Conservation (phyloP, 495 filamentous ascomycete species). For the Penicillium turbatum region DNA sequence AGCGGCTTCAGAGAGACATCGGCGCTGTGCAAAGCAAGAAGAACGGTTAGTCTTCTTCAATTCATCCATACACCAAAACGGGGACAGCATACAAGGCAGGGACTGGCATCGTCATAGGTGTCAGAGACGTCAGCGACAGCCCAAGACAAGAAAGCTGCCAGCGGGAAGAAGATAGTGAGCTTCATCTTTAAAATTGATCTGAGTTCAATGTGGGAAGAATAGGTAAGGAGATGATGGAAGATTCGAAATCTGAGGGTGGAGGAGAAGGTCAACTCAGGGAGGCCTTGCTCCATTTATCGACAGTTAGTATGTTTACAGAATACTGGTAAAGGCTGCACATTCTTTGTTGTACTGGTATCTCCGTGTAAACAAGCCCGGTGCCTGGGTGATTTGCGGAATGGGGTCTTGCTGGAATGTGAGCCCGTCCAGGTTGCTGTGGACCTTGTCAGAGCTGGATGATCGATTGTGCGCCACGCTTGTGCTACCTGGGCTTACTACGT, state of each 20-base stretch:
- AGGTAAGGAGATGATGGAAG: background rate
- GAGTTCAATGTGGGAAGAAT: background rate
- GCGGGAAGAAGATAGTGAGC: conserved; percentile 25
- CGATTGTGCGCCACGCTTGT: background rate
- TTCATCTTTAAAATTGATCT: conserved; percentile 20
- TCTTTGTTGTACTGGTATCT: background rate
- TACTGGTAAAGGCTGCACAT: background rate
- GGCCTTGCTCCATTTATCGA: conserved; percentile 3
- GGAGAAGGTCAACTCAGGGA: background rate
- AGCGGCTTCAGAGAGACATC: conserved; percentile 18
- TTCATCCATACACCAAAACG: background rate
- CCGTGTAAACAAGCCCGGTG: background rate
- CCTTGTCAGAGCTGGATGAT: background rate
- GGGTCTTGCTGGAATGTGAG: conserved; percentile 3
- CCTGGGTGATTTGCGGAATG: conserved; percentile 3
- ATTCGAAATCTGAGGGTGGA: background rate
- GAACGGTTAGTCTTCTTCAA: conserved; percentile 4
- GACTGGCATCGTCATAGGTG: conserved; percentile 3
- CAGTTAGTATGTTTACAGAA: background rate
- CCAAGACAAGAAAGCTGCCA: conserved; percentile 23
- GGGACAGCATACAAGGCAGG: conserved; percentile 15
- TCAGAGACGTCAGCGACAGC: conserved; percentile 12
- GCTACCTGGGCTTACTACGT: too few relatives aligned
- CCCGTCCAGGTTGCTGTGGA: background rate
- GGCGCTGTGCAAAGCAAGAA: conserved; percentile 3